Base-by-base conservation (phyloP, 345 rosid species). In the Bruguiera gymnorhiza region DNA sequence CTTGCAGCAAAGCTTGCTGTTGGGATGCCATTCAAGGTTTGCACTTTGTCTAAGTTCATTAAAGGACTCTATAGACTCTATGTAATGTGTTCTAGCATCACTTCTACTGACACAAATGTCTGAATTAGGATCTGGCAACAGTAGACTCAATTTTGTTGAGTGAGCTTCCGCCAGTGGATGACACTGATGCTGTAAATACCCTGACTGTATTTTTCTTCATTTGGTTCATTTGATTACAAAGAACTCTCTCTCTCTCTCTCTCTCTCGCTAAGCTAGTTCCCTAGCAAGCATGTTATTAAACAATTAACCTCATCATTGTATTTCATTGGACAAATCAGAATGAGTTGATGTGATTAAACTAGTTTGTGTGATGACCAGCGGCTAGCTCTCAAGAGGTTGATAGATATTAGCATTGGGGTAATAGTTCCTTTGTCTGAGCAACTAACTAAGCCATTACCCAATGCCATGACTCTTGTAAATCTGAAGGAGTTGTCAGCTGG, bases 11-110 rank as follows among this genome's bases (percentile, higher is more conserved):
- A 95, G 88, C 91, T 91, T 66, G 79, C 84, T 21, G 86, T 95
- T 63, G 97, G 99, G 68, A 92, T 91, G 99, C 99, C 99, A 66
- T 95, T 91, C 79, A 95, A 95, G 97, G 99, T 95, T 60, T 52
- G 63, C 68, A 63, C 73, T 56, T 76, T 53, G 8, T 64, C 13
- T 67, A 3, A 46, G 50, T 43, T 43, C 50, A 43, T 43, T 11
- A 43, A 43, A 43, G 19, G 50, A 43, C 50, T 13, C 19, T 0
- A 43, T 13, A 43, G 50, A 13, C 16, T 43, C 50, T 11, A 43
- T 43, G 16, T 43, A 43, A 43, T 43, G 18, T 43, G 18, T 43
- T 11, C 5, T 11, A 43, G 5, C 50, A 13, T 43, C 19, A 13
- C 29, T 27, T 72, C 65, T 66, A 34, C 61, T 75, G 67, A 75